Conservation (phyloP, 805 yeast genomes). For the Candida pseudofarinosa region DNA sequence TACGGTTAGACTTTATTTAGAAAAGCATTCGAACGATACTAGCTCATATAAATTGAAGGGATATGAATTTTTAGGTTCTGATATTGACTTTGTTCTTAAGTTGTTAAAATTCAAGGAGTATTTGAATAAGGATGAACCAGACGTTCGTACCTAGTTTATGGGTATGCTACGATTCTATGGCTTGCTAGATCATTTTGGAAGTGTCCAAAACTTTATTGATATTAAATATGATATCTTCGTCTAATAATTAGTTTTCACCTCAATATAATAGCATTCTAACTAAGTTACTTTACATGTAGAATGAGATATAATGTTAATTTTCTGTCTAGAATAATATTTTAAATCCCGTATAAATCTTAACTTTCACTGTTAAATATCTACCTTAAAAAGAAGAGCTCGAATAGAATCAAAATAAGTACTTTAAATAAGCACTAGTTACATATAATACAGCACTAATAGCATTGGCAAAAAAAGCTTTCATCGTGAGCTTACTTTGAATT, state of each 20-base stretch:
- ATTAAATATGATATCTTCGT: no score
- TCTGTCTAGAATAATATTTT: no score
- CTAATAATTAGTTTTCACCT: background rate
- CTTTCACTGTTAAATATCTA: no score
- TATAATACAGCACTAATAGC: background rate
- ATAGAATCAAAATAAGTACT: background rate
- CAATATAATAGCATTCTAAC: background rate
- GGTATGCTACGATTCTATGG: background rate
- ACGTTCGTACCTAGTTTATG: slow-evolving; percentile 68
- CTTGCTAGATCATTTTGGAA: no score
- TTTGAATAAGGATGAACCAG: slow-evolving; percentile 82
- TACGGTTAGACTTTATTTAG: slow-evolving; percentile 88
- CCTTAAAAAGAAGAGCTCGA: background rate
- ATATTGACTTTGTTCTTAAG: slow-evolving; percentile 57
- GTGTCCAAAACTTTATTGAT: no score
- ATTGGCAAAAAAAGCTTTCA: no score
- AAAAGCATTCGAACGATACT: slow-evolving; percentile 67
- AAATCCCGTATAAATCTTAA: no score
- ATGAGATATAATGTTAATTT: no score
- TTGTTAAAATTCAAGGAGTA: slow-evolving; percentile 69
- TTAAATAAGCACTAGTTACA: background rate
- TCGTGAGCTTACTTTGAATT: no score
- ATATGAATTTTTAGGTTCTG: slow-evolving; percentile 62
- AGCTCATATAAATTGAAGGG: slow-evolving; percentile 49
- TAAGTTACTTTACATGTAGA: no score